Evolutionary conservation across 2,329 filamentous ascomycete species (phyloP).

Genomic region (Fusarium dlaminii): DNA sequence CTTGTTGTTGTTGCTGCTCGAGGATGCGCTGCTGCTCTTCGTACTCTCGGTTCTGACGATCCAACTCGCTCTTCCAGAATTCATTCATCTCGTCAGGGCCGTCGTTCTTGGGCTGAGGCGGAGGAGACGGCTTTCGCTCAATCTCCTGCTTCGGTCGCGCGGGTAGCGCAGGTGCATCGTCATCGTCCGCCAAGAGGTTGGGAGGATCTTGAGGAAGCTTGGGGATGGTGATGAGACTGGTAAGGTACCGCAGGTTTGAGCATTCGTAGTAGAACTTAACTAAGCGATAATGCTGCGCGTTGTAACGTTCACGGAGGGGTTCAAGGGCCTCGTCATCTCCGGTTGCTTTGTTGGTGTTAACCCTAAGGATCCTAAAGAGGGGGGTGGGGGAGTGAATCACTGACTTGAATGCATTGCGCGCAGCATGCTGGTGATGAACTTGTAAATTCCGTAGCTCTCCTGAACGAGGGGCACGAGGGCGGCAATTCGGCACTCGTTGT

Average conservation of each 20-base stretch:
- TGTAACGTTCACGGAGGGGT: conserved; percentile 86
- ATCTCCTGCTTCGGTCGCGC: conserved; percentile 81
- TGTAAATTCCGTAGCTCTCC: conserved; percentile 99
- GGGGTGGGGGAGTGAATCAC: conserved; percentile 44
- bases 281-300: conserved; percentile 94
- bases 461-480: conserved; percentile 92
- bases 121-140: conserved; percentile 74
- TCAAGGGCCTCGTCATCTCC: conserved; percentile 93
- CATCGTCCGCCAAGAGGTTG: conserved; percentile 86
- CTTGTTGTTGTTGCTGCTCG: conserved; percentile 85
- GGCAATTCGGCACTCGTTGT: conserved; percentile 97
- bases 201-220: conserved; percentile 95
- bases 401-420: conserved; percentile 95
- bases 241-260: conserved; percentile 95
- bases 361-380: background rate
- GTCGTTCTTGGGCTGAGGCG: conserved; percentile 72
- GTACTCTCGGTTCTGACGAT: conserved; percentile 91
- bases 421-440: conserved; percentile 99
- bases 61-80: conserved; percentile 96
- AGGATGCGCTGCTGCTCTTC: conserved; percentile 92
- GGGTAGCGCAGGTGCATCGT: conserved; percentile 83
- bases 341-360: conserved; percentile 67
- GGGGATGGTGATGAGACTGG: conserved; percentile 93
- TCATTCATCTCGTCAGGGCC: conserved; percentile 96
- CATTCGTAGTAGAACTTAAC: conserved; percentile 99